Evolutionary conservation across 306 rosid species (phyloP).

Genomic region (Dicorynia guianensis): DNA sequence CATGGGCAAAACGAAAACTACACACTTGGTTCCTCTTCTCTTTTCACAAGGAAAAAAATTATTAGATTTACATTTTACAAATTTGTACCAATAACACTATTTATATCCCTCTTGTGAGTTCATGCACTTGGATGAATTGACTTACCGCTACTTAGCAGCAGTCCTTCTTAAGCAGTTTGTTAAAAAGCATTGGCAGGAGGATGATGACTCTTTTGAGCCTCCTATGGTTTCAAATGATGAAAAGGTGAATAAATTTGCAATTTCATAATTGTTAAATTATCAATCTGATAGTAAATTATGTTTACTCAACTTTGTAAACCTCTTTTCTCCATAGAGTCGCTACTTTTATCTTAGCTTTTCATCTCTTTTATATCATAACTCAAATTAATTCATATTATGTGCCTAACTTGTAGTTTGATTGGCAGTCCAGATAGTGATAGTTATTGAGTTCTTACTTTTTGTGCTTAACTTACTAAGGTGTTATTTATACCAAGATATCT

Average conservation of each 20-base stretch:
- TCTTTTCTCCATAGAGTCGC: not conserved
- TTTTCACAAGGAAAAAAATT: slow-evolving; percentile 6
- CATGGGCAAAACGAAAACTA: slow-evolving; percentile 9
- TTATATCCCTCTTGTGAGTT: slow-evolving; percentile 30
- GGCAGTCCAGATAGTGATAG: not conserved
- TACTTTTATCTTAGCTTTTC: not conserved
- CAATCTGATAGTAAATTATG: not conserved
- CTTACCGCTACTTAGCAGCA: slow-evolving; percentile 87
- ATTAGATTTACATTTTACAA: slow-evolving; percentile 21
- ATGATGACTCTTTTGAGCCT: slow-evolving; percentile 84
- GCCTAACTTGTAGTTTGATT: slow-evolving; percentile 8
- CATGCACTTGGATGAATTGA: slow-evolving; percentile 61
- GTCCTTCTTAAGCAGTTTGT: slow-evolving; percentile 94
- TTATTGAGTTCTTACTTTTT: not conserved
- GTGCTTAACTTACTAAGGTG: not conserved
- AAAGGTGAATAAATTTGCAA: slow-evolving; percentile 58
- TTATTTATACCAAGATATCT: not conserved
- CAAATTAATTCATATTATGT: not conserved
- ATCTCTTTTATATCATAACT: not conserved
- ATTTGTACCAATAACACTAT: slow-evolving; percentile 16
- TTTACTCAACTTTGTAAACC: not conserved
- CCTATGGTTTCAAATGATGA: slow-evolving; percentile 81
- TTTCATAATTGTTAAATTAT: slow-evolving; percentile 14
- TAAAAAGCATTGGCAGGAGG: slow-evolving; percentile 94
- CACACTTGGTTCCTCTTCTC: slow-evolving; percentile 29